phyloP scores from a whole-genome alignment of 257 asterid species.

The Galeopsis tetrahit region DNA sequence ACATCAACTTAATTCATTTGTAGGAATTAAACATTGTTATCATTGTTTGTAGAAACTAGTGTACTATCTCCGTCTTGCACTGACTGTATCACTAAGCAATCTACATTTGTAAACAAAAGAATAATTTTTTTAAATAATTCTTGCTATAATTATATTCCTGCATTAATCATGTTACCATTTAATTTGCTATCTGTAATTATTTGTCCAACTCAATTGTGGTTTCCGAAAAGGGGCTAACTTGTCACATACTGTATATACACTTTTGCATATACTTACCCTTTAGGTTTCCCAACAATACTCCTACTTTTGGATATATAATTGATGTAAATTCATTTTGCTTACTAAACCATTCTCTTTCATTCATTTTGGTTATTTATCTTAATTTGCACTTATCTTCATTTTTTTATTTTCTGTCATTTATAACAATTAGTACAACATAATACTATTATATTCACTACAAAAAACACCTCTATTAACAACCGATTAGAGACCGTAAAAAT shows the following conservation, averaged over 20 bases:
- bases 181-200: no score
- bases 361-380: no score
- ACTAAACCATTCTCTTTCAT: neutral
- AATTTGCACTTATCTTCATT: no score
- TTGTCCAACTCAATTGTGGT: no score
- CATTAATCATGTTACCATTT: neutral
- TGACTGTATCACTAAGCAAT: constrained; percentile 9
- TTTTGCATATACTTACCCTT: neutral
- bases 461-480: no score
- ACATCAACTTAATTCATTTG: no score
- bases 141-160: neutral
- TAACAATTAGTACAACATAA: no score
- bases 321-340: neutral
- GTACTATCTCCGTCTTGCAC: neutral
- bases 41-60: constrained; percentile 4
- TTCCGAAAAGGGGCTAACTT: no score
- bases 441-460: no score
- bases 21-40: neutral
- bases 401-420: no score
- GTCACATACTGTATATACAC: no score
- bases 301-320: neutral
- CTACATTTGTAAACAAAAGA: neutral
- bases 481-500: no score
- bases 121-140: neutral
- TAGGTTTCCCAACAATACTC: constrained; percentile 22